A percentile compares a stretch with the other conserved stretches of the same genome.
phyloP scores from a whole-genome alignment of 371 early-diverging fungal species.

The Sporodiniella umbellata region DNA sequence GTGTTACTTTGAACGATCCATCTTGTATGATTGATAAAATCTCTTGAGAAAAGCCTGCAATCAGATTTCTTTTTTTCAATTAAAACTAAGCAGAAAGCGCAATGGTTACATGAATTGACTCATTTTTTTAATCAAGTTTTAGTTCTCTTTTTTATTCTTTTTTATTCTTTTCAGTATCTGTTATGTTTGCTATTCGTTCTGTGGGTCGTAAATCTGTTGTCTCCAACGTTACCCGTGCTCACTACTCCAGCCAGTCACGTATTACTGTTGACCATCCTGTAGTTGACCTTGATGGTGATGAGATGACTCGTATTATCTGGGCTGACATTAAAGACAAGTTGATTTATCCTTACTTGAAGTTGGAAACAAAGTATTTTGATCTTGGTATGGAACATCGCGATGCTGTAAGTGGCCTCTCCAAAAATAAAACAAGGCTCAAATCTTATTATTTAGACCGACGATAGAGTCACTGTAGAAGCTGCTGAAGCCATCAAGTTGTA shows the following conservation, averaged over 20 bases:
- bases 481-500: conserved; percentile 95
- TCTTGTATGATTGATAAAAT: too few species aligned
- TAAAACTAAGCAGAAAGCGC: too few species aligned
- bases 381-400: conserved; percentile 92
- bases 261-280: conserved; percentile 78
- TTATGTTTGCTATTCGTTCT: conserved; percentile 19
- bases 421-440: too few species aligned
- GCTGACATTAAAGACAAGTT: conserved; percentile 90
- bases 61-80: too few species aligned
- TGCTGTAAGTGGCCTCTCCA: conserved; percentile 52
- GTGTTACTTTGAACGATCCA: too few species aligned
- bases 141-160: not conserved
- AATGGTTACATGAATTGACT: not conserved
- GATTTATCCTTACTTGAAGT: conserved; percentile 82
- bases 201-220: conserved; percentile 18
- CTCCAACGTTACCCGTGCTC: conserved; percentile 13
- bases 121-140: too few species aligned
- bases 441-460: conserved; percentile 94
- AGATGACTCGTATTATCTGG: conserved; percentile 98
- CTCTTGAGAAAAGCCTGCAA: too few species aligned
- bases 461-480: conserved; percentile 94
- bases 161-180: conserved; percentile 5
- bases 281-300: conserved; percentile 94
- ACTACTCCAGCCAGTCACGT: conserved; percentile 47
- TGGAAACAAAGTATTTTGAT: conserved; percentile 92